Conservation (phyloP, 495 filamentous ascomycete genomes). For the Barbatosphaeria neglecta region DNA sequence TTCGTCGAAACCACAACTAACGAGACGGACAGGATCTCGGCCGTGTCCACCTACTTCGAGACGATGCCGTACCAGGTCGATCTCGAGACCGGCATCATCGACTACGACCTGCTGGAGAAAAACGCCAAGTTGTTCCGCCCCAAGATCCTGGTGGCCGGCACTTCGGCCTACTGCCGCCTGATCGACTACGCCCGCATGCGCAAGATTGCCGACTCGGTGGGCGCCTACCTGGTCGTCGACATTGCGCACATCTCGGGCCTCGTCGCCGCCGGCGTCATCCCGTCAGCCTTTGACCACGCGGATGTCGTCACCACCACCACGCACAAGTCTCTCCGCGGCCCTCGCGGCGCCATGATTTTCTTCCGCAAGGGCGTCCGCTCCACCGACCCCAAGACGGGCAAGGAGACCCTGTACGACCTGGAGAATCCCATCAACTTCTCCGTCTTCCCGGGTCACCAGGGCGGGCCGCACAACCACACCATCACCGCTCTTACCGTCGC, state of each 20-base stretch:
- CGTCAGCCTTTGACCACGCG: constrained; percentile 84
- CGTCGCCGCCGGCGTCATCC: constrained; percentile 85
- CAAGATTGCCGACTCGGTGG: constrained; percentile 87
- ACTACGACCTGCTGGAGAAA: constrained; percentile 88
- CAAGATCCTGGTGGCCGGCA: constrained; percentile 91
- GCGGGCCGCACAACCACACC: constrained; percentile 99
- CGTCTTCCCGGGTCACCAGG: constrained; percentile 98
- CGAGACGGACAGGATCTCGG: constrained; percentile 57
- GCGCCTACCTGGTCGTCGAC: constrained; percentile 89
- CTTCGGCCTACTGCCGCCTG: constrained; percentile 94
- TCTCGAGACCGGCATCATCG: constrained; percentile 88
- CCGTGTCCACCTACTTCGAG: constrained; percentile 89
- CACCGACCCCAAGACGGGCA: constrained; percentile 77
- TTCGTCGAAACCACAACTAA: background rate
- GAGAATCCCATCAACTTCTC: constrained; percentile 97
- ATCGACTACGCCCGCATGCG: constrained; percentile 97
- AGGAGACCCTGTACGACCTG: constrained; percentile 85
- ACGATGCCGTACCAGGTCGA: constrained; percentile 88
- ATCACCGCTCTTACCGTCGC: constrained; percentile 97
- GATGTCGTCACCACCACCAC: constrained; percentile 99
- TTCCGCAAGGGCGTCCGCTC: constrained; percentile 92
- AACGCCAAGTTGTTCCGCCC: constrained; percentile 91
- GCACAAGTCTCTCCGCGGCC: constrained; percentile 98
- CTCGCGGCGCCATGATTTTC: constrained; percentile 99
- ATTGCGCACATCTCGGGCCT: constrained; percentile 99